These are phyloP conservation scores for Galerina marginata DNA, from an alignment of 768 basidiomycete genomes.

Conservation along the genomic window DNA sequence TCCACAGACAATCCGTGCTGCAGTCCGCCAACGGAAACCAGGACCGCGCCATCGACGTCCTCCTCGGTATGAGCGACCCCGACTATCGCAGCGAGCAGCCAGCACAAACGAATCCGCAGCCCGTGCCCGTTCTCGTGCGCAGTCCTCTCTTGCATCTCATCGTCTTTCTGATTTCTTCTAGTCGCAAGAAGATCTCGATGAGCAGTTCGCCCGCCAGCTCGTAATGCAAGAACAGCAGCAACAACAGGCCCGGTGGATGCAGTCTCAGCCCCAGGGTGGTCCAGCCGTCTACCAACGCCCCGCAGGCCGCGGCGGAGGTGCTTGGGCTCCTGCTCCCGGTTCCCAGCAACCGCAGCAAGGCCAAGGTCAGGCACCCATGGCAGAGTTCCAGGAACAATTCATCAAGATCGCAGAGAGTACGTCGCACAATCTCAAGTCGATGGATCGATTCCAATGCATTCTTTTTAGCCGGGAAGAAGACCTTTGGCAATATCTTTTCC, in stretches of 20 bases:
- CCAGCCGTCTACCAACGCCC: slow-evolving; percentile 21
- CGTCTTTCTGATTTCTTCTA: slow-evolving; percentile 22
- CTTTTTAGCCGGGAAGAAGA: slow-evolving; percentile 73
- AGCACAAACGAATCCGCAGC: slow-evolving; percentile 20
- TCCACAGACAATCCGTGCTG: slow-evolving; percentile 65
- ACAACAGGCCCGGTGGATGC: slow-evolving; percentile 41
- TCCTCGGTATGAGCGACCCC: slow-evolving; percentile 89
- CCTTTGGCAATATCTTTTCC: slow-evolving; percentile 69
- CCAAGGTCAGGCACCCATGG: slow-evolving; percentile 50
- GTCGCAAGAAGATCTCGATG: slow-evolving; percentile 77
- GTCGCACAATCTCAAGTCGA: slow-evolving; percentile 29
- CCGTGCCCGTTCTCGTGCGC: slow-evolving; percentile 34
- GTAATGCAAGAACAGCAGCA: slow-evolving; percentile 64
- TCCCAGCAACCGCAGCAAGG: slow-evolving; percentile 33
- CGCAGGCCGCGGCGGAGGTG: neutral
- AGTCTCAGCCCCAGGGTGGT: slow-evolving; percentile 26
- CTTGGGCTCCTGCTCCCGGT: slow-evolving; percentile 7
- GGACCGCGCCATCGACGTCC: slow-evolving; percentile 74
- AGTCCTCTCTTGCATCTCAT: neutral
- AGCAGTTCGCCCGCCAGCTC: slow-evolving; percentile 76
- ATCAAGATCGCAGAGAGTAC: slow-evolving; percentile 79
- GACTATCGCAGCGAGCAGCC: slow-evolving; percentile 56
- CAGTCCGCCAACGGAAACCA: slow-evolving; percentile 74
- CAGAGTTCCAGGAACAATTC: slow-evolving; percentile 78
- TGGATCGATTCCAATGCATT: neutral